Evolutionary conservation across 306 rosid species (phyloP).

Genomic region (Medicago truncatula): DNA sequence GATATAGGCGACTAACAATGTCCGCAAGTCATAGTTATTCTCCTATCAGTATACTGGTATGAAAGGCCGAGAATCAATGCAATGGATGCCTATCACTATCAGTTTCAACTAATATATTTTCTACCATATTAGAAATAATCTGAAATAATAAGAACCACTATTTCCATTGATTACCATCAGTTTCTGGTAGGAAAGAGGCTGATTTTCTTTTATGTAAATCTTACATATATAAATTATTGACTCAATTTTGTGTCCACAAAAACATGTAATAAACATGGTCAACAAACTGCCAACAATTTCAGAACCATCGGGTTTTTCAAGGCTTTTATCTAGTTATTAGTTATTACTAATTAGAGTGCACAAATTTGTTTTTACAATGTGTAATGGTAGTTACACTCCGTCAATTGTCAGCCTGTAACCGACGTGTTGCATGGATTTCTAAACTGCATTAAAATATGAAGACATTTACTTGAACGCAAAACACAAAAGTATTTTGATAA

Average conservation of each 20-base stretch:
- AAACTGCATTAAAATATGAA: constrained; percentile 9
- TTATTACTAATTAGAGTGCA: background rate
- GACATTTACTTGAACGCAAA: constrained; percentile 18
- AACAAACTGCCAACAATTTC: constrained; percentile 4
- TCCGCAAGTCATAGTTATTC: background rate
- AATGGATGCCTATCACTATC: background rate
- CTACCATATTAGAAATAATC: background rate
- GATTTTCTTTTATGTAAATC: background rate
- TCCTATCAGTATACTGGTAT: background rate
- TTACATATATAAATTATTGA: background rate
- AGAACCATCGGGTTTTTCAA: background rate
- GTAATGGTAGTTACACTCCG: background rate
- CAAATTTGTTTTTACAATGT: background rate
- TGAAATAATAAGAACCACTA: background rate
- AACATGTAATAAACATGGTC: background rate
- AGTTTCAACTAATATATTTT: constrained; percentile 1
- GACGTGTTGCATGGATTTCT: constrained; percentile 3
- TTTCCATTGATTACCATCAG: background rate
- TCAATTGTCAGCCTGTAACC: background rate
- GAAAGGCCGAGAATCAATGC: background rate
- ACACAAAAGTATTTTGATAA: constrained; percentile 23
- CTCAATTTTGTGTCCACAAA: background rate
- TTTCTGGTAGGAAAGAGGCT: background rate
- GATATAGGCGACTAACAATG: background rate
- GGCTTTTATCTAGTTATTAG: background rate